Conservation (phyloP, 2,329 filamentous ascomycete species). For the Lasiodiplodia hormozganensis region DNA sequence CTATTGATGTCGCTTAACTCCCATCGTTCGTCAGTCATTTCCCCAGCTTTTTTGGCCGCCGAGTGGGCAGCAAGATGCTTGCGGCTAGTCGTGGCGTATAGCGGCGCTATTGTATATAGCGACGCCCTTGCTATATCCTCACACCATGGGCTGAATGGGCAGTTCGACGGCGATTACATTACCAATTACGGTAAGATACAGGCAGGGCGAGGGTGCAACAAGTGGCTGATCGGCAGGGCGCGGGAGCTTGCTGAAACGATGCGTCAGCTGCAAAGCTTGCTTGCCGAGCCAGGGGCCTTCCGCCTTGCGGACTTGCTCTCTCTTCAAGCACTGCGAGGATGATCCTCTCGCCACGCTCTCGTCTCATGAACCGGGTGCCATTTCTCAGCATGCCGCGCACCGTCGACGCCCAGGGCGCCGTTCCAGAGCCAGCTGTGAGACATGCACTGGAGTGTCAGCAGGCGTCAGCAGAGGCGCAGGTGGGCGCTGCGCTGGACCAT, state of each 20-base stretch:
- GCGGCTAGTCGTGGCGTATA: neutral
- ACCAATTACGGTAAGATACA: conserved; percentile 23
- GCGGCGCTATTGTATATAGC: neutral
- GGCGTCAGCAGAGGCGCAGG: conserved; percentile 21
- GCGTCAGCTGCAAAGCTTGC: conserved; percentile 22
- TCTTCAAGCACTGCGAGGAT: conserved; percentile 15
- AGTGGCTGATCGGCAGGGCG: conserved; percentile 23
- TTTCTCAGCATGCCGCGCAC: neutral
- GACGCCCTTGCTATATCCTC: neutral
- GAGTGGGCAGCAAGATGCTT: neutral
- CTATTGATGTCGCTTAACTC: neutral
- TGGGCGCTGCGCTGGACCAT: conserved; percentile 6
- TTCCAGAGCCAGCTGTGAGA: conserved; percentile 3
- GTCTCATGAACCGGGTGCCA: neutral
- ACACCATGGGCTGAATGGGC: neutral
- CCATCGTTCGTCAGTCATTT: neutral
- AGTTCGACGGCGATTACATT: conserved; percentile 19
- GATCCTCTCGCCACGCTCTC: conserved; percentile 19
- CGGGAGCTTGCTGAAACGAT: conserved; percentile 26
- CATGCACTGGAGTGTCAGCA: conserved; percentile 17
- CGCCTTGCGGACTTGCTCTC: conserved; percentile 6
- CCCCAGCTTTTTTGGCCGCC: neutral
- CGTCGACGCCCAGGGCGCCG: neutral
- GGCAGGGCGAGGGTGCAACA: neutral
- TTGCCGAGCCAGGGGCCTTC: conserved; percentile 16